Base-by-base conservation (phyloP, 1,284 basidiomycete species). In the Singerocomus rubriflavus region DNA sequence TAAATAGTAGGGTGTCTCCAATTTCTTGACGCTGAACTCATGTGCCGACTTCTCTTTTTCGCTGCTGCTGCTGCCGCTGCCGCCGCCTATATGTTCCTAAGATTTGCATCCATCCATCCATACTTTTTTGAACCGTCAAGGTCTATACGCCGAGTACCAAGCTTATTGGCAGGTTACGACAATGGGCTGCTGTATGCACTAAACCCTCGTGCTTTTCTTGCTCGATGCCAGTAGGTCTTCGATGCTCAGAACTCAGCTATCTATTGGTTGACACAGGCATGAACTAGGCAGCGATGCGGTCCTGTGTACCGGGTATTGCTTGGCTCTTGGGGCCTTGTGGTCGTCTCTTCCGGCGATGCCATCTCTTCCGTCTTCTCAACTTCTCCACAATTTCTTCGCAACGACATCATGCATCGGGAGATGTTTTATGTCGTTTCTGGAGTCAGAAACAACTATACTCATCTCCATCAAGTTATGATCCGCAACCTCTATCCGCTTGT, bases 181-280 rank as follows among this genome's bases (percentile, higher is more conserved):
- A 62, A 55, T 5, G 61, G 54, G 5, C 4, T 67, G 7, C n/a
- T 50, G 4, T 62, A 55, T 41, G 51, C 32, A 0, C 27, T 59
- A 8, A 57, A 54, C 32, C 63, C 63, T 5, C 29, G 51, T 5
- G 46, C 25, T 0, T 64, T 64, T 43, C 52, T 67, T 11, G 38
- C 43, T 2, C 17, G 29, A 40, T 67, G 61, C 57, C 57, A 54
- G 62, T 65, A 51, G 0, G 62, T 65, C 1, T 14, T 14, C 6
- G 8, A 35, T 11, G 7, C 21, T 21, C 21, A 21, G 21, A 21
- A 29, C 21, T 25, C 1, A 1, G 5, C 3, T 9, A 5, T 38
- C n/a, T n/a, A 13, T 26, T 5, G 2, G 13, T 17, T 56, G 47
- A 53, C 42, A 16, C 29, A 14, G 31, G n/a, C 10, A 25, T 40